These are phyloP conservation scores for Nitzschia sp. DNA, from an alignment of 108 stramenopile genomes.

Conservation along the genomic window DNA sequence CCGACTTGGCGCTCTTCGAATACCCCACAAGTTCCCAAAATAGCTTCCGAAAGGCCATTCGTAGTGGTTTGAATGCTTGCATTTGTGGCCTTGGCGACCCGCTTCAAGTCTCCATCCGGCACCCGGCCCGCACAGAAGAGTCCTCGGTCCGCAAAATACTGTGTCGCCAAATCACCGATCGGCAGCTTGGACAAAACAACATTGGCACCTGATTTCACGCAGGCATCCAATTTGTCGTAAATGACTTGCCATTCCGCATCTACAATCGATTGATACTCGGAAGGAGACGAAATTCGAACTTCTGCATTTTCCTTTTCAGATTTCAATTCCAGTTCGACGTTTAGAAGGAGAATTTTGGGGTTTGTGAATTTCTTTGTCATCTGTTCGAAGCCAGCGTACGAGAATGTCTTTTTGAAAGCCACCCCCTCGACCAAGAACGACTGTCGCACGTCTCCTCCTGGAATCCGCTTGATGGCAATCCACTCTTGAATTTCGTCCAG, in stretches of 20 bases:
- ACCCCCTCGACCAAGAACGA: conserved; percentile 96
- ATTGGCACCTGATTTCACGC: conserved; percentile 92
- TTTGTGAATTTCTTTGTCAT: conserved; percentile 95
- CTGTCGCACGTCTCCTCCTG: conserved; percentile 94
- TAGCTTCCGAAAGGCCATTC: conserved; percentile 68
- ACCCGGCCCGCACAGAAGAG: conserved; percentile 99
- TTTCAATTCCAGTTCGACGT: conserved; percentile 99
- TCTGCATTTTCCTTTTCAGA: conserved; percentile 99
- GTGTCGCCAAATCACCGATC: conserved; percentile 98
- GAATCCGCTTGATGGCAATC: conserved; percentile 97
- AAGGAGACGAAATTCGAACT: conserved; percentile 96
- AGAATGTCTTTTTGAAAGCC: conserved; percentile 99
- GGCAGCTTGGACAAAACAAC: conserved; percentile 96
- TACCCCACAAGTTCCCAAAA: conserved; percentile 90
- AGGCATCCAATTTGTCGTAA: conserved; percentile 96
- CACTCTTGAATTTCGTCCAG: conserved; percentile 80
- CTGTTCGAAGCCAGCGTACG: conserved; percentile 99
- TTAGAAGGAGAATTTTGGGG: conserved; percentile 93
- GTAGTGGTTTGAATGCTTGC: conserved; percentile 91
- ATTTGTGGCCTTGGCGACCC: conserved; percentile 97
- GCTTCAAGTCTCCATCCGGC: conserved; percentile 91
- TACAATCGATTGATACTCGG: conserved; percentile 97
- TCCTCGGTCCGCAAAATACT: conserved; percentile 98
- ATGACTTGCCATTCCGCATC: conserved; percentile 99
- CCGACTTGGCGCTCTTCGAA: conserved; percentile 98